Percentiles rank a stretch among this genome's conserved stretches.
phyloP scores from a whole-genome alignment of 495 filamentous ascomycete genomes.

The Glonium stellatum region DNA sequence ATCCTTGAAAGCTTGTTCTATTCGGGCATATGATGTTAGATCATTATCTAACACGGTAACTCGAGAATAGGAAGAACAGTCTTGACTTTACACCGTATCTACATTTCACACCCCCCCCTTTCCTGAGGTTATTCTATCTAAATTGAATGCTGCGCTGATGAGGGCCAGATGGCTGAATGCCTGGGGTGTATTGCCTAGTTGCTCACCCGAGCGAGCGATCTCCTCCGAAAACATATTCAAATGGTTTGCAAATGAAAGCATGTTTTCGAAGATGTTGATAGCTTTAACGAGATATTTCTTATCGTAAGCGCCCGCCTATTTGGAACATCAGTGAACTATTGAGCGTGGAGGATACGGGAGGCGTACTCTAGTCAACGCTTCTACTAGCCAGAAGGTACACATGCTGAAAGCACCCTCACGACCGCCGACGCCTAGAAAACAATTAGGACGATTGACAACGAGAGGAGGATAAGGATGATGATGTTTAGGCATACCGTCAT shows the following conservation, averaged over 20 bases:
- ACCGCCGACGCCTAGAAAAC: constrained; percentile 55
- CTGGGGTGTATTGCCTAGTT: constrained; percentile 68
- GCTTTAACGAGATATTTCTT: constrained; percentile 55
- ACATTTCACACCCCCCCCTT: neutral
- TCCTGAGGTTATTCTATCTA: constrained; percentile 41
- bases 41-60: too few relatives aligned
- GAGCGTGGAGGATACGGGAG: neutral
- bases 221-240: constrained; percentile 71
- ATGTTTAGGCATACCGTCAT: constrained; percentile 50
- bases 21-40: too few relatives aligned
- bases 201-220: constrained; percentile 62
- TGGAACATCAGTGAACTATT: neutral
- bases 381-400: constrained; percentile 73
- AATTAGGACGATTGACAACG: neutral
- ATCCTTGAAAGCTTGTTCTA: too few relatives aligned
- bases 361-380: constrained; percentile 61
- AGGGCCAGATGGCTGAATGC: constrained; percentile 67
- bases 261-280: constrained; percentile 65
- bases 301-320: constrained; percentile 52
- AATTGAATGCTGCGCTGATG: constrained; percentile 65
- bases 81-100: too few relatives aligned
- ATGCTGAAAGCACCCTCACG: constrained; percentile 70
- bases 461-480: neutral
- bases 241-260: constrained; percentile 65
- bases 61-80: too few relatives aligned